Base-by-base conservation (phyloP, 805 yeast species). In the Cyberlindnera subsufficiens region DNA sequence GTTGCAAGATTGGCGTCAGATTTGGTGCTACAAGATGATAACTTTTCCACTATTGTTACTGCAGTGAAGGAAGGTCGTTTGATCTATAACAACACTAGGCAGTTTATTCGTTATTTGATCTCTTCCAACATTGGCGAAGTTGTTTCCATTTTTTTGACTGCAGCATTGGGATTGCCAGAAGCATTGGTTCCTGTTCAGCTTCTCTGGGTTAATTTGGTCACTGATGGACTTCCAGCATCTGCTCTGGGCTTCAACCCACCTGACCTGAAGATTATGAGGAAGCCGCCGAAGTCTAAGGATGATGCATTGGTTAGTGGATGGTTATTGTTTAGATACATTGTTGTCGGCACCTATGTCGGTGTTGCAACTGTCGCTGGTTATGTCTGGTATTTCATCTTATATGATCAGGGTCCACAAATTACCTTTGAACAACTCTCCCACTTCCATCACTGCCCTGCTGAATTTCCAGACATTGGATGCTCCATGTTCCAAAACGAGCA, bases 1-100 rank as follows among this genome's bases (percentile, higher is more conserved):
- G 80, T 77, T 18, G 82, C 82, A 4, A 72, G 77, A 50, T 69
- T 75, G 42, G 81, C 82, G 2, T 71, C 78, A 15, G 81, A 76
- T 58, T 71, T 76, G 59, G 78, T 76, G 14, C 60, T 76, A 36
- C 76, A 76, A 20, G 80, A 76, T 53, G 67, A 66, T 43, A 76
- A 75, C 55, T 75, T 75, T 52, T 72, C 78, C n/a, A 72, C 80
- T 25, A 76, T 75, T 53, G 73, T 75, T 44, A 66, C 69, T 47
- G 81, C 80, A 5, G 71, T 75, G 30, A 78, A 66, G 52, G 81
- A 75, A 57, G 81, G 81, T 20, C 64, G 80, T 50, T 60, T 78
- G 35, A 67, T 67, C 38, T 67, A 66, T 46, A 63, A 62, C 49
- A 67, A 67, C 50, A 66, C 70, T 6, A 66, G 68, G 52, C 71